These are phyloP conservation scores for Antitrichia curtipendula DNA, from an alignment of 225 moss, liverwort and hornwort species.

Conservation along the genomic window DNA sequence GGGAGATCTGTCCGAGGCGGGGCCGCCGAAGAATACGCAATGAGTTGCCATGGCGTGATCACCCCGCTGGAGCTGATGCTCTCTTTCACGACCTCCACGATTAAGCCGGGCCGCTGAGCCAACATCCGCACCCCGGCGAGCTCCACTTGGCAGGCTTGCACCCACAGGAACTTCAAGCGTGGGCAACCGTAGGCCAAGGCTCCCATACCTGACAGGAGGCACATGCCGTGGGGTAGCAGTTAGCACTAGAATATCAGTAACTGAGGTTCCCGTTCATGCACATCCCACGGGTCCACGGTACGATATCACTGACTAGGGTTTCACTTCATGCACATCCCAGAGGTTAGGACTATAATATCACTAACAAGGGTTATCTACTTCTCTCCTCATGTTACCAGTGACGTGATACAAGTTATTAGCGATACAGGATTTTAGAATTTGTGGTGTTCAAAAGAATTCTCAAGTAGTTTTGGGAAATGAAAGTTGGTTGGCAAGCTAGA, in stretches of 20 bases:
- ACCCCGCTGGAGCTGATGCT: not conserved
- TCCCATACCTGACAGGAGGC: conserved; percentile 23
- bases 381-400: not conserved
- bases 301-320: not conserved
- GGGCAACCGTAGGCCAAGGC: conserved; percentile 32
- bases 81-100: conserved; percentile 43
- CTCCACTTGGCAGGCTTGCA: conserved; percentile 52
- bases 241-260: not conserved
- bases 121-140: conserved; percentile 29
- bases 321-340: not conserved
- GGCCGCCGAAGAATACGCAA: conserved; percentile 26
- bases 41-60: conserved; percentile 45
- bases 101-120: conserved; percentile 16
- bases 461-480: not conserved
- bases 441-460: not conserved
- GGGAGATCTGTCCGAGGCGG: conserved; percentile 38
- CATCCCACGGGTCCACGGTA: not conserved
- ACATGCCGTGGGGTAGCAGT: not conserved
- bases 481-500: too few species aligned
- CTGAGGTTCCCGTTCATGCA: not conserved
- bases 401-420: not conserved
- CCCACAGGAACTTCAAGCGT: conserved; percentile 38
- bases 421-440: not conserved
- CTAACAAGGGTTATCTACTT: not conserved
- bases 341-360: not conserved